Conservation (phyloP, 1,139 yeast genomes). For the Saccharomyces hybrid region DNA sequence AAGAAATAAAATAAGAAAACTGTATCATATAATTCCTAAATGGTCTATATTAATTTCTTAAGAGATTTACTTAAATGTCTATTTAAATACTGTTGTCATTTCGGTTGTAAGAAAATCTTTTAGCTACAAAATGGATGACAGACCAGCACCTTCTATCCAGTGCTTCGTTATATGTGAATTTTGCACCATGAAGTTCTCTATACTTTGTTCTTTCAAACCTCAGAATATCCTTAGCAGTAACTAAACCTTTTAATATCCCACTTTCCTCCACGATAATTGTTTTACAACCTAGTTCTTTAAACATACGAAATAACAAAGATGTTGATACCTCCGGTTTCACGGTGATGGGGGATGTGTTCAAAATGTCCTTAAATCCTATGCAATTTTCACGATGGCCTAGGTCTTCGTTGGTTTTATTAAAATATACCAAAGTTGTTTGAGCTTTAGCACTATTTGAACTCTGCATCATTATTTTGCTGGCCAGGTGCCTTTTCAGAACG, state of each 20-base stretch:
- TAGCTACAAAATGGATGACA: conserved; percentile 13
- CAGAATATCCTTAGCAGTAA: conserved; percentile 63
- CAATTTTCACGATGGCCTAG: conserved; percentile 10
- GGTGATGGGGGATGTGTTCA: conserved; percentile 58
- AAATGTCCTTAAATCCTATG: conserved; percentile 38
- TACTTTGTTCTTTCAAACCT: conserved; percentile 36
- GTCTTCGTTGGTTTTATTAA: conserved; percentile 14
- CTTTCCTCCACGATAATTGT: conserved; percentile 55
- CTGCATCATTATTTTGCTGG: conserved; percentile 10
- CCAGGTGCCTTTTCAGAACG: conserved; percentile 22
- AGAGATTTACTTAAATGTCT: neutral
- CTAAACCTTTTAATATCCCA: conserved; percentile 50
- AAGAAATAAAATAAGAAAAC: neutral
- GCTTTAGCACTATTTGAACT: conserved; percentile 13
- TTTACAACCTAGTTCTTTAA: conserved; percentile 75
- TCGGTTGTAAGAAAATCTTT: conserved; percentile 6
- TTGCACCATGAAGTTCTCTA: conserved; percentile 25
- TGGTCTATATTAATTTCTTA: neutral
- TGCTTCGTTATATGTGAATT: conserved; percentile 20
- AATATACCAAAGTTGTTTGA: conserved; percentile 14
- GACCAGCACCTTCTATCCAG: conserved; percentile 24
- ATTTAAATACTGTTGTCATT: neutral
- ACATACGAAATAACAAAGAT: conserved; percentile 59
- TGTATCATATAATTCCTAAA: neutral
- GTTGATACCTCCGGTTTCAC: conserved; percentile 50